Conservation (phyloP, 192 early-diverging fungal genomes). For the Backusella sp. region DNA sequence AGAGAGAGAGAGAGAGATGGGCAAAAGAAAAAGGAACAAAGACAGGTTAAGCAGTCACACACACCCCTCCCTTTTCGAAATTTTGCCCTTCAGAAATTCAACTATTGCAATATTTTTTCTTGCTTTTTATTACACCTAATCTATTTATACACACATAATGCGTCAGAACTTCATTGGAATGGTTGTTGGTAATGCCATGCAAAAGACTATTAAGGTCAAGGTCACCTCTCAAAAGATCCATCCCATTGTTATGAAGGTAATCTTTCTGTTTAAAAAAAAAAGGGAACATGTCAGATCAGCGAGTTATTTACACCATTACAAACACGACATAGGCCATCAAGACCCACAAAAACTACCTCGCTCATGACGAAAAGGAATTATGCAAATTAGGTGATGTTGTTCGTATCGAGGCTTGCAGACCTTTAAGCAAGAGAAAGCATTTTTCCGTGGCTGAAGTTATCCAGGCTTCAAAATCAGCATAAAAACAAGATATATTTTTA, state of each 20-base stretch:
- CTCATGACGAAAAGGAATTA: slow-evolving; percentile 78
- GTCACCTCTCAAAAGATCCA: slow-evolving; percentile 76
- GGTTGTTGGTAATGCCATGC: slow-evolving; percentile 85
- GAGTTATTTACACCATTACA: neutral
- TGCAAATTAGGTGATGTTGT: slow-evolving; percentile 91
- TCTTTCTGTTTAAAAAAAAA: neutral
- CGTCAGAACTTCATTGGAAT: slow-evolving; percentile 81
- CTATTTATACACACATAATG: slow-evolving; percentile 39
- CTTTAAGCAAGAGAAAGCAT: slow-evolving; percentile 83
- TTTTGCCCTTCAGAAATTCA: slow-evolving; percentile 4
- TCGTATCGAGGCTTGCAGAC: slow-evolving; percentile 86
- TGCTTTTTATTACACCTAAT: neutral
- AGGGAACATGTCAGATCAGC: neutral
- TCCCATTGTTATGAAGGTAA: slow-evolving; percentile 84
- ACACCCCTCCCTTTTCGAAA: neutral
- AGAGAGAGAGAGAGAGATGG: neutral
- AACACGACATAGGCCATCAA: slow-evolving; percentile 60
- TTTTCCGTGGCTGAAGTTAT: slow-evolving; percentile 89
- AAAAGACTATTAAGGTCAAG: slow-evolving; percentile 89
- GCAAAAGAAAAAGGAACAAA: neutral
- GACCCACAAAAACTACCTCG: slow-evolving; percentile 85
- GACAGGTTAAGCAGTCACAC: neutral
- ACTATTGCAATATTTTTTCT: neutral
- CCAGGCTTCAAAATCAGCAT: slow-evolving; percentile 18
- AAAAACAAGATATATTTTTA: neutral